Conservation (phyloP, 2,329 filamentous ascomycete species). For the Xylaria sp. region DNA sequence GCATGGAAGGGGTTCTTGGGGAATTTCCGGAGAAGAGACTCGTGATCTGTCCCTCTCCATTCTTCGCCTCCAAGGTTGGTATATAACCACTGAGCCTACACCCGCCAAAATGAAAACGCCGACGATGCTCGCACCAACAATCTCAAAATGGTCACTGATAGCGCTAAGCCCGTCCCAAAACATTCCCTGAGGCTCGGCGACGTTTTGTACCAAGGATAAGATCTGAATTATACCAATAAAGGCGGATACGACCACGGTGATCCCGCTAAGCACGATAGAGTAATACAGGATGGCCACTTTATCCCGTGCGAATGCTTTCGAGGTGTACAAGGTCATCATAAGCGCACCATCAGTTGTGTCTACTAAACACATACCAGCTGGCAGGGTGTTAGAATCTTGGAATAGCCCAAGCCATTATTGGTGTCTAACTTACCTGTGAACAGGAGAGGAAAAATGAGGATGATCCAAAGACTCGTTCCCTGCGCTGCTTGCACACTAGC, state of each 20-base stretch:
- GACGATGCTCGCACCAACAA: conserved; percentile 88
- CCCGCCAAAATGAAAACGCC: conserved; percentile 85
- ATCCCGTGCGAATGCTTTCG: conserved; percentile 80
- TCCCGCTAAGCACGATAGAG: conserved; percentile 83
- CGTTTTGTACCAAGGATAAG: conserved; percentile 79
- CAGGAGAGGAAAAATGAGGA: conserved; percentile 87
- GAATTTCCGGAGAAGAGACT: conserved; percentile 24
- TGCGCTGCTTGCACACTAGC: conserved; percentile 85
- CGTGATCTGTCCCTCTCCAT: conserved; percentile 52
- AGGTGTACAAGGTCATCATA: conserved; percentile 94
- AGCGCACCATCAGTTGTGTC: conserved; percentile 93
- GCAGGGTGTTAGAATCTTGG: not conserved
- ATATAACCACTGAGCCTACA: conserved; percentile 76
- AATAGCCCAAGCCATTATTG: not conserved
- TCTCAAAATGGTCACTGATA: conserved; percentile 83
- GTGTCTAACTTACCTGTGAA: conserved; percentile 75
- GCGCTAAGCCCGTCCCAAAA: conserved; percentile 91
- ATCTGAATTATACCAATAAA: conserved; percentile 90
- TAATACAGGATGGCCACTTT: conserved; percentile 94
- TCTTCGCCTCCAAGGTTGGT: conserved; percentile 78
- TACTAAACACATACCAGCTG: conserved; percentile 92
- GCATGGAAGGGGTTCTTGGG: conserved; percentile 23
- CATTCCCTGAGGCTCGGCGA: conserved; percentile 75
- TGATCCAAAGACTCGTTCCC: conserved; percentile 93
- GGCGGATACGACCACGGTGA: conserved; percentile 85